Percentiles rank a stretch among this genome's conserved stretches.
These are phyloP conservation scores for Tolypocladium album DNA, from an alignment of 2,329 filamentous ascomycete genomes.

Conservation along the genomic window DNA sequence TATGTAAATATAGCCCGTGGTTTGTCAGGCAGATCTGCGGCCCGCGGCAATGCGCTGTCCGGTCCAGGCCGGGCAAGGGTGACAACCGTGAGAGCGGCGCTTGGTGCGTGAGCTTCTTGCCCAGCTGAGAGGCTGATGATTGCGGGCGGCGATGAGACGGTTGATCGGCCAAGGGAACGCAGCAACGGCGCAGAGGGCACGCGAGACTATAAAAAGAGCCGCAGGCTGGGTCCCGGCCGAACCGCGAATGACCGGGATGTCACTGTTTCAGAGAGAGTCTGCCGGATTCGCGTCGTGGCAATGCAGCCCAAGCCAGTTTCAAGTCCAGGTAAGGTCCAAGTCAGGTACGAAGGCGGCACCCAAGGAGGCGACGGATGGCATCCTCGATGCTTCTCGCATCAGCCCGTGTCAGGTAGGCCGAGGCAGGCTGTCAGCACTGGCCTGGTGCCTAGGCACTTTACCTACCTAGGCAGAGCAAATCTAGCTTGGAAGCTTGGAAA, in stretches of 20 bases:
- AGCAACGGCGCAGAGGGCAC: neutral
- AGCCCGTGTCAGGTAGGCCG: neutral
- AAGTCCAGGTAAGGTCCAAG: neutral
- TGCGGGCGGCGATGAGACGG: neutral
- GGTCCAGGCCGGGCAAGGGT: neutral
- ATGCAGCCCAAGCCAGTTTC: neutral
- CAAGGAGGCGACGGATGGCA: neutral
- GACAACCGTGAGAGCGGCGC: neutral
- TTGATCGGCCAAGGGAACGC: neutral
- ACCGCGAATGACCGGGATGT: neutral
- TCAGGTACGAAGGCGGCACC: neutral
- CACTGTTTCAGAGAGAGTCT: neutral
- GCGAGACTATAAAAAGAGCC: neutral
- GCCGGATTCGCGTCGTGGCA: neutral
- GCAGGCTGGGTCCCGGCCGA: neutral
- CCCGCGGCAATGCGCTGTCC: neutral
- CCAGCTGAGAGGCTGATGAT: neutral
- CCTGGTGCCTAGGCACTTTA: neutral
- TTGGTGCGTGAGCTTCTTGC: neutral
- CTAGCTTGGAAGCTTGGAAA: neutral
- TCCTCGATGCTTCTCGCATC: neutral
- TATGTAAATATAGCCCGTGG: neutral
- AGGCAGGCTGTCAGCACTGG: neutral
- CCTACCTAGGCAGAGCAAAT: neutral
- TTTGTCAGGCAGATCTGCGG: constrained; percentile 1